Evolutionary conservation across 164 flowering plant genomes (phyloP).

Genomic region (Stephania cephalantha): DNA sequence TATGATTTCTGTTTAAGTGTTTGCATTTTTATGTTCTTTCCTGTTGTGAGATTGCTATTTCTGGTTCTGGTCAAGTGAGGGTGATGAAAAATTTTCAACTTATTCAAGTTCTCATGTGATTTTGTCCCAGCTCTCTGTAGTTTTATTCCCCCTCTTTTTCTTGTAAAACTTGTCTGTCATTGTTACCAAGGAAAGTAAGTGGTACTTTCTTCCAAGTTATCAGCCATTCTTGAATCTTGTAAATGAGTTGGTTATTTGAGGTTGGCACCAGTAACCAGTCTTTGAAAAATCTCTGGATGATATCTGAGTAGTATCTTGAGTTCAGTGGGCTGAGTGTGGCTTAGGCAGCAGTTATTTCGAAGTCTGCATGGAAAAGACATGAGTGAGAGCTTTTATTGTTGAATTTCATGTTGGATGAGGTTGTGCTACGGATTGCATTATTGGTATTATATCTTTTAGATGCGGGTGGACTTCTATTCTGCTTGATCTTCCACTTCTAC

Average conservation of each 20-base stretch:
- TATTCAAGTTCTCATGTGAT: background rate
- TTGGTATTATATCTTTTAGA: background rate
- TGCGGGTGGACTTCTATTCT: no score
- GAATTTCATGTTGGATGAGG: background rate
- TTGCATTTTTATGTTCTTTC: background rate
- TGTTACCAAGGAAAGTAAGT: background rate
- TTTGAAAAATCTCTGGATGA: background rate
- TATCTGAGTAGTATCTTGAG: background rate
- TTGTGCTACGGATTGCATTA: background rate
- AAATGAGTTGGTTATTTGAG: background rate
- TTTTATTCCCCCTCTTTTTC: background rate
- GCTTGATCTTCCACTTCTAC: no score
- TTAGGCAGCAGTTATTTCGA: background rate
- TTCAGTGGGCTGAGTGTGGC: background rate
- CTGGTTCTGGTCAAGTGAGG: background rate
- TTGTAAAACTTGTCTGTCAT: background rate
- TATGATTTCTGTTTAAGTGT: constrained; percentile 16
- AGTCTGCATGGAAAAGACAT: background rate
- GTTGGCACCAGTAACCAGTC: background rate
- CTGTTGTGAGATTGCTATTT: background rate
- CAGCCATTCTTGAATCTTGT: background rate
- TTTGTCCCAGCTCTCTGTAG: no score
- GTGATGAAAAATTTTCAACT: background rate
- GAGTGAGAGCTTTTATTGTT: background rate
- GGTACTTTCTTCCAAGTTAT: no score